Base-by-base conservation (phyloP, 23 red algal genomes). In the Gracilaria vermiculophylla region DNA sequence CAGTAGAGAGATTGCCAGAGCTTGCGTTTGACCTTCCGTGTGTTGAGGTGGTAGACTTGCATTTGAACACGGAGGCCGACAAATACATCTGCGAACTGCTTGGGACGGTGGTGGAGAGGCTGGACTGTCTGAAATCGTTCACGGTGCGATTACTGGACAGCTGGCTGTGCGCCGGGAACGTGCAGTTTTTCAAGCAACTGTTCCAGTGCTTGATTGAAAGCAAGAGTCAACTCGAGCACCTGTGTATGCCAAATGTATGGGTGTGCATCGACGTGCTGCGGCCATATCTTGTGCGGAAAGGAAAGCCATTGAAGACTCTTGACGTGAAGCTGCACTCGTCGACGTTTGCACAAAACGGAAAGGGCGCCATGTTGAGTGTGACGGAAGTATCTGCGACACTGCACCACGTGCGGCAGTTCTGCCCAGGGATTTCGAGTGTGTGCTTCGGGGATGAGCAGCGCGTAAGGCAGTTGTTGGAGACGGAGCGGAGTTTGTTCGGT, bases 231-330 rank as follows among this genome's bases (percentile, higher is more conserved):
- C 13, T 73, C 21, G 67, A 73, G 17, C 67, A 73, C 40, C 47
- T 73, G 67, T 37, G 67, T 23, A 73, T 73, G 39, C 40, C 39
- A 20, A 73, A 73, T n/a, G 47, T 73, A 5, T 73, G 67, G 67
- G 67, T 47, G 42, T 48, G 39, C 67, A 73, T 13, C 0, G 40
- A 48, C 16, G 5, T 48, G 67, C 37, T 73, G 31, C 15, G 15
- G 25, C n/a, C 17, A 29, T 73, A 39, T 24, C 42, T 73, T 8
- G 37, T 45, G 67, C 17, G 24, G 39, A 73, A 73, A 32, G 67
- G 67, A 8, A 34, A 3, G 2, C 23, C 36, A 0, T 73, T 73
- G 67, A 73, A 73, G 42, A 73, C 67, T 2, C 67, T 73, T 23
- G 67, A 73, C 40, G 67, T 73, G 67, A 73, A 73, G 39, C 9